Conservation (phyloP, 352 stramenopile species). For the Globisporangium cederbergense region DNA sequence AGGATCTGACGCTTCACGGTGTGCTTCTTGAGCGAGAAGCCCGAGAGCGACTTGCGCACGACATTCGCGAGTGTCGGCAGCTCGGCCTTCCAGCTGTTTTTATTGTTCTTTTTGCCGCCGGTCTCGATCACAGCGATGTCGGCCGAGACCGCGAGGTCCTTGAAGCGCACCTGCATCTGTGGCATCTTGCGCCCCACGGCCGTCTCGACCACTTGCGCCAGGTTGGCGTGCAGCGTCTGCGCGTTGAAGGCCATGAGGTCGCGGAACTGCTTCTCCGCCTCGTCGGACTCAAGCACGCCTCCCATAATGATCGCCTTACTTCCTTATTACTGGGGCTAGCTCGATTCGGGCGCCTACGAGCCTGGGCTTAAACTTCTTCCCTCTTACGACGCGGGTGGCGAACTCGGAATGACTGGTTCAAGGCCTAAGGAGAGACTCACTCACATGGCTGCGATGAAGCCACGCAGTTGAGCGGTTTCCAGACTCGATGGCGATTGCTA, state of each 20-base stretch:
- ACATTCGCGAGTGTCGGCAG: conserved; percentile 5
- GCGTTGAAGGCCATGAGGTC: conserved; percentile 11
- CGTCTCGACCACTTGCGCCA: background rate
- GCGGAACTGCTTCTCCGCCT: conserved; percentile 3
- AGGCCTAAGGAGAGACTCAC: too few species aligned
- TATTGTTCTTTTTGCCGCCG: background rate
- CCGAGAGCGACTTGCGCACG: background rate
- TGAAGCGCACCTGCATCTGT: conserved; percentile 11
- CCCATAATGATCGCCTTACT: background rate
- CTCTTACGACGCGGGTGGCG: too few species aligned
- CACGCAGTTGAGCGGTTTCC: too few species aligned
- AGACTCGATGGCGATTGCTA: too few species aligned
- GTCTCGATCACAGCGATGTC: background rate
- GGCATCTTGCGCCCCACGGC: background rate
- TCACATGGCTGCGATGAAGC: too few species aligned
- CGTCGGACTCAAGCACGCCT: conserved; percentile 10
- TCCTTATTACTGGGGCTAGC: too few species aligned
- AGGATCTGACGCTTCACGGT: conserved; percentile 21
- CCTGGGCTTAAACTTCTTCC: too few species aligned
- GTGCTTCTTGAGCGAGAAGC: conserved; percentile 15
- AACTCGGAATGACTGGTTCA: too few species aligned
- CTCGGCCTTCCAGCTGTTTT: background rate
- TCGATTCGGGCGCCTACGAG: too few species aligned
- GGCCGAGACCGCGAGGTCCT: conserved; percentile 2
- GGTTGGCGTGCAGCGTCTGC: conserved; percentile 5